Evolutionary conservation across 2,329 filamentous ascomycete species (phyloP), one percentile per base, ranked within the genome.

Genomic region (Albophoma yamanashiensis): DNA sequence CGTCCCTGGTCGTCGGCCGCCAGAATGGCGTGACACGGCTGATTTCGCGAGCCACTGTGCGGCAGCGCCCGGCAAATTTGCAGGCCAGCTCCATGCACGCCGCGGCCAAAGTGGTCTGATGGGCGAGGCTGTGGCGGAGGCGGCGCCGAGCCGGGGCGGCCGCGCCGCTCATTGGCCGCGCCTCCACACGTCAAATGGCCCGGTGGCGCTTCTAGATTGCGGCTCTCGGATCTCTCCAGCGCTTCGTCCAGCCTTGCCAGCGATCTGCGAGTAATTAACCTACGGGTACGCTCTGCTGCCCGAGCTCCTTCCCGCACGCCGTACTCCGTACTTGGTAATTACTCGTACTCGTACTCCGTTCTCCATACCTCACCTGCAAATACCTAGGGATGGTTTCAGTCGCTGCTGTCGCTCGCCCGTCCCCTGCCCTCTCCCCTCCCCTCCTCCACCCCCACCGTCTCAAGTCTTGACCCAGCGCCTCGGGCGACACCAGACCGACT

Each of bases 71-170:
- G 57, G 57, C 58, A 61, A 62, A 59, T 50, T 58, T 50, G 36
- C 59, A 58, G 39, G 43, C 55, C 52, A 61, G 42, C 60, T 55
- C 60, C 64, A 63, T 62, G 62, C 61, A 63, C 34, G 20, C 50
- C 59, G 57, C 58, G 63, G 57, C 34, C 63, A 64, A 71, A 67
- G 73, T 74, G 72, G 71, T 74, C 74, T 73, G 72, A 74, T 74
- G 66, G 59, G 61, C 71, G 63, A 74, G 72, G 72, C 72, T 74
- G 66, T 60, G 64, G 67, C n/a, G 40, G 39, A 34, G 34, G 7
- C 9, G 27, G 14, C 36, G 7, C 55, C 52, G 38, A 53, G 31
- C 53, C 38, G 59, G 38, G 8, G 39, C 4, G 15, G 40, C 52
- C 22, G 17, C 50, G 50, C 50, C 52, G n/a, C 50, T 56, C 27